Base-by-base conservation (phyloP, 2,329 filamentous ascomycete genomes). In the Talaromyces islandicus region DNA sequence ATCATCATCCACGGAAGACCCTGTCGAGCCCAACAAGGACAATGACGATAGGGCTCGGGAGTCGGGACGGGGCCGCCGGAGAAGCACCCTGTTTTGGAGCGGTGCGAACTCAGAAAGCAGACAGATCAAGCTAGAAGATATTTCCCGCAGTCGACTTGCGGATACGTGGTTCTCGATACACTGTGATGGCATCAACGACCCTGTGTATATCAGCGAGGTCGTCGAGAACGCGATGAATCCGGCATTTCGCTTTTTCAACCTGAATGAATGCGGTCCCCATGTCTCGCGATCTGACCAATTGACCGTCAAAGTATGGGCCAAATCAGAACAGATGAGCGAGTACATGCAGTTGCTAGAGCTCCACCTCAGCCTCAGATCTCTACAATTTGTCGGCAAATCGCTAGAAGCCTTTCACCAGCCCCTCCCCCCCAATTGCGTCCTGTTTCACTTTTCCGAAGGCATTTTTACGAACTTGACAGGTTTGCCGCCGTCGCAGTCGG, bases 101-200 rank as follows among this genome's bases (percentile, higher is more conserved):
- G 83, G 82, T 61, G 82, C 83, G 3, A 84, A 81, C 63, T 83
- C 85, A 1, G 77, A 78, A 62, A 76, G 77, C 14, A 75, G 91
- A 58, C 92, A 96, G 78, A 86, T 86, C 73, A 88, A 87, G 70
- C 78, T 96, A 48, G 89, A 94, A 72, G 82, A 87, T 65, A 83
- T 90, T 7, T 85, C 89, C 29, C 85, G 87, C 57, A 84, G 81
- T 66, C 83, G 85, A 56, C 87, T 94, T 75, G 91, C 88, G n/a
- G 89, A 97, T 75, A 87, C 88, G 17, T 97, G 96, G 81, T 94
- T 96, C 73, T 90, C 91, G 2, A 71, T 97, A 56, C 92, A 97
- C 73, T 84, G 87, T 52, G 78, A 84, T 1, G 83, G 77, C 3
- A 75, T 85, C 56, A 75, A 81, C 53, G 87, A 91, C 17, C 92